Conservation (phyloP, 495 filamentous ascomycete species). For the Neurospora sp. region DNA sequence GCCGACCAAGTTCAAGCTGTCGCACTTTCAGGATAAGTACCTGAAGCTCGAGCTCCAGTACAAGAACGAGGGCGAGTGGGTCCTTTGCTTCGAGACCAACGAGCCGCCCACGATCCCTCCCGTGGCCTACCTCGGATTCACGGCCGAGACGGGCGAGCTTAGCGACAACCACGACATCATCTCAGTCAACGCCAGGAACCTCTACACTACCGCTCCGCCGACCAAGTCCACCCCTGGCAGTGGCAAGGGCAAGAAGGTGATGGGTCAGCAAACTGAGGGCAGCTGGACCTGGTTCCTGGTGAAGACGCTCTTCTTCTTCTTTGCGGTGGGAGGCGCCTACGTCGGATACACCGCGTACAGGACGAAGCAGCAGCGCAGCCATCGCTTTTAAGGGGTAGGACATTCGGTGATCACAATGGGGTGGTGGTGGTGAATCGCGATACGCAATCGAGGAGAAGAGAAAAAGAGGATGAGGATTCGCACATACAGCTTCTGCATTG, state of each 20-base stretch:
- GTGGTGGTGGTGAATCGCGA: slow-evolving; percentile 1
- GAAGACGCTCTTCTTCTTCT: slow-evolving; percentile 68
- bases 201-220: slow-evolving; percentile 57
- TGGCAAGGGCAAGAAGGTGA: slow-evolving; percentile 28
- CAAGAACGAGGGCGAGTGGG: slow-evolving; percentile 81
- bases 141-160: slow-evolving; percentile 90
- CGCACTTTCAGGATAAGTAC: slow-evolving; percentile 94
- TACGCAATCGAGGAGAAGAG: slow-evolving; percentile 2
- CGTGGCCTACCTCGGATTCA: slow-evolving; percentile 91
- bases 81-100: slow-evolving; percentile 72
- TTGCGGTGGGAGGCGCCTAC: slow-evolving; percentile 63
- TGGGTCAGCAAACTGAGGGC: slow-evolving; percentile 33
- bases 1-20: slow-evolving; percentile 78
- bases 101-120: slow-evolving; percentile 71
- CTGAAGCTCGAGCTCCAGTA: slow-evolving; percentile 89
- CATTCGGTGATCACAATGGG: background rate
- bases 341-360: slow-evolving; percentile 78
- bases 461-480: slow-evolving; percentile 2
- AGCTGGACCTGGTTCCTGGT: slow-evolving; percentile 92
- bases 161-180: slow-evolving; percentile 98
- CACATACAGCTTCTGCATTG: background rate
- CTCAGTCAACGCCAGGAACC: slow-evolving; percentile 74
- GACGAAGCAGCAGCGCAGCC: slow-evolving; percentile 53
- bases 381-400: slow-evolving; percentile 56
- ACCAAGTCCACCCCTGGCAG: slow-evolving; percentile 31